Percentiles rank a stretch among this genome's conserved stretches.
phyloP scores from a whole-genome alignment of 1,139 yeast genomes.

The Wickerhamiella pararugosa region DNA sequence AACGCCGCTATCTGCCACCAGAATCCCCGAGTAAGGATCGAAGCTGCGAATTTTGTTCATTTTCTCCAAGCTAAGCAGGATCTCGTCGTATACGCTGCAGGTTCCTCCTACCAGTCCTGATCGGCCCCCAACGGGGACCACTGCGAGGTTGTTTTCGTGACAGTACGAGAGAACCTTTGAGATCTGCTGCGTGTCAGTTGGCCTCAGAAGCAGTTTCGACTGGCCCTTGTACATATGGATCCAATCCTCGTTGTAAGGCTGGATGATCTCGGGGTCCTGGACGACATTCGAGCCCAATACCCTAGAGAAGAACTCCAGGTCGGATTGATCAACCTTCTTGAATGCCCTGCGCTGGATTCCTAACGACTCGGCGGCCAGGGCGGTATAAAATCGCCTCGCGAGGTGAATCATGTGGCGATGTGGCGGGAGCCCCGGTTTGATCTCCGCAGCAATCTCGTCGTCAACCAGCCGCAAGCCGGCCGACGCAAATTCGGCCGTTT shows the following conservation, averaged over 20 bases:
- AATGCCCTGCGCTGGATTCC: neutral
- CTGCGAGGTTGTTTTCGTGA: slow-evolving; percentile 59
- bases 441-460: no score
- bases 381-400: no score
- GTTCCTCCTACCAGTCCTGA: slow-evolving; percentile 95
- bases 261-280: slow-evolving; percentile 45
- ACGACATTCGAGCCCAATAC: slow-evolving; percentile 19
- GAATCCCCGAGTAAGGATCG: slow-evolving; percentile 69
- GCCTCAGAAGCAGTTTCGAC: slow-evolving; percentile 64
- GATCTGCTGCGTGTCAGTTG: slow-evolving; percentile 67
- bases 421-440: no score
- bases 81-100: slow-evolving; percentile 80
- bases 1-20: slow-evolving; percentile 82
- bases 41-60: slow-evolving; percentile 70
- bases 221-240: slow-evolving; percentile 87
- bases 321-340: neutral
- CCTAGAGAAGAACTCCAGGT: neutral
- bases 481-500: no score
- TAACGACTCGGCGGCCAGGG: neutral
- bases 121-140: slow-evolving; percentile 94
- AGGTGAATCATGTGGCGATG: no score
- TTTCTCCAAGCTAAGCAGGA: slow-evolving; percentile 51
- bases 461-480: no score
- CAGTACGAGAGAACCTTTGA: slow-evolving; percentile 64
- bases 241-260: slow-evolving; percentile 78